Base-by-base conservation (phyloP, 306 rosid species). In the Arachis hypogaea region DNA sequence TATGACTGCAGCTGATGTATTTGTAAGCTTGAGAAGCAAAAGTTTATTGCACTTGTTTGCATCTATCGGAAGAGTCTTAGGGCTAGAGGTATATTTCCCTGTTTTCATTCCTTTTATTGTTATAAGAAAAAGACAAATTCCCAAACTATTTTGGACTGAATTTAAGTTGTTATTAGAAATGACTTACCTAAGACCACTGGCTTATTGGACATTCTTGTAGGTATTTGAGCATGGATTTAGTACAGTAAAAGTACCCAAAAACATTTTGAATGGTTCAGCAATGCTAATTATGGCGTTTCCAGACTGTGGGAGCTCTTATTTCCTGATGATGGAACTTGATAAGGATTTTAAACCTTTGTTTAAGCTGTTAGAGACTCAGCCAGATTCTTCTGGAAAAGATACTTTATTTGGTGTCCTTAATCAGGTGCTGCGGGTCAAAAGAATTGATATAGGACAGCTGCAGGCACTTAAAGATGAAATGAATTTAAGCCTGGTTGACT, bases 221-320 rank as follows among this genome's bases (percentile, higher is more conserved):
- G 97, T 88, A 12, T 92, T 80, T 65, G 99, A 94, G 77, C 83
- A 90, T 76, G 95, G 92, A 55, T 76, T 85, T 73, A 88, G 85
- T 82, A 79, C 95, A 11, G 86, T 90, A 59, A 92, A 86, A 84
- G 71, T 92, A 79, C 93, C 99, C 18, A 92, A 90, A 81, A 79
- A 66, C 86, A 67, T 92, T 80, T 84, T 63, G 30, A 83, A 83
- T 80, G 96, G 96, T 85, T 90, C 97, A 52, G 59, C 85, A 74
- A 74, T 81, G 88, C 88, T 94, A 76, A 63, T 92, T 79, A 87
- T 94, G 98, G 99, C 92, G 67, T 94, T 94, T 82, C 98, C 99
- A 41, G 99, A 94, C 63, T 86, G 96, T 77, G 92, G 95, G 82
- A 87, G 90, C 75, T 88, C 96, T 45, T 90, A 89, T 77, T 88